Evolutionary conservation across 75 land plant species (phyloP), one percentile per base, ranked within the genome.

Genomic region (Adiantum capillusveneris): DNA sequence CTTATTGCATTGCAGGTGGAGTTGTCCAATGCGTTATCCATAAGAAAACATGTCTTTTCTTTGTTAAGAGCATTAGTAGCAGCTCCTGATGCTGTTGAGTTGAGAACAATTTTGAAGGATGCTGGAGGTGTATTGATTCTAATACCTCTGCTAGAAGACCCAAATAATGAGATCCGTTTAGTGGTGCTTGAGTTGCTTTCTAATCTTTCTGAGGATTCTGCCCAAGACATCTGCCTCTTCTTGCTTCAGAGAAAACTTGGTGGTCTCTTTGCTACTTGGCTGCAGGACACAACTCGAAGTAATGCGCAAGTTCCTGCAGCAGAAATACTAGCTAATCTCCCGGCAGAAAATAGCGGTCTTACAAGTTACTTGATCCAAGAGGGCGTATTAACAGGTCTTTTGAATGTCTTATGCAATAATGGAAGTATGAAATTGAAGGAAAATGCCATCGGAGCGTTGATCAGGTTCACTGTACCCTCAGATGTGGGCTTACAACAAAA

Each of bases 391-490:
- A 20, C 66, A n/a, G 65, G 70, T 29, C 43, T 81, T 44, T 29
- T 78, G 16, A 31, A 59, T 17, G 56, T 73, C 37, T 19, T 78
- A 21, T n/a, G n/a, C n/a, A 59, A 30, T 29, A 31, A 54, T 51
- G 77, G 76, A 16, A 70, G 51, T 24, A 41, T 56, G 22, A 67
- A 63, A 57, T 69, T 65, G 17, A 70, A 67, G 46, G 87, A 84
- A 60, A 76, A 75, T 66, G 68, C 86, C 41, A 65, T 65, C 42
- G 69, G 70, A n/a, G 78, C 67, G 1, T 44, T 84, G 11, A 51
- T 84, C 14, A 81, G 75, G 34, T 84, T 84, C 53, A 81, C 84
- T 20, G n/a, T 53, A 34, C 58, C 78, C 1, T 42, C 61, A 61
- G 66, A 77, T 34, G 7, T 21, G 53, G 65, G 61, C 9, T 58